Evolutionary conservation across 1,284 basidiomycete species (phyloP).

Genomic region (Schizopora paradoxa): DNA sequence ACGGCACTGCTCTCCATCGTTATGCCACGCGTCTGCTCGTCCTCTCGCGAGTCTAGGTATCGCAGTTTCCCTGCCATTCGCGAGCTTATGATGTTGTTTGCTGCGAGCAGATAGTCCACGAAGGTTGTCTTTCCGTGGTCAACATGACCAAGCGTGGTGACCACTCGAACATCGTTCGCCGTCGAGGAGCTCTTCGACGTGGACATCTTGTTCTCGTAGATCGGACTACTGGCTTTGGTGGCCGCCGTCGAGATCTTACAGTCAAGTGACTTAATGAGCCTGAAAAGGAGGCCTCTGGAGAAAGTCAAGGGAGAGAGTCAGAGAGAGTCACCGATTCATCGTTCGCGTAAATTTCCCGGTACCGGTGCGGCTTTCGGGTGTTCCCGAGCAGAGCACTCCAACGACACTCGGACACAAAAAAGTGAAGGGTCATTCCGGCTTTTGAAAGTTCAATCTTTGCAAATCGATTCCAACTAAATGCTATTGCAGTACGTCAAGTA

Average conservation of each 20-base stretch:
- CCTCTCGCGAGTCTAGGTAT: slow-evolving; percentile 93
- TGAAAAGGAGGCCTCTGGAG: no score
- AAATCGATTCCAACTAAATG: no score
- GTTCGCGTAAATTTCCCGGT: no score
- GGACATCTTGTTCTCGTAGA: no score
- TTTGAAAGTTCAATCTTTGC: no score
- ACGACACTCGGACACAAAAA: no score
- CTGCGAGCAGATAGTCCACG: slow-evolving; percentile 92
- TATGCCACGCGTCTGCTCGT: slow-evolving; percentile 97
- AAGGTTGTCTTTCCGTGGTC: slow-evolving; percentile 95
- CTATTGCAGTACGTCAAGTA: slow-evolving; percentile 30
- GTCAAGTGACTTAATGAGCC: no score
- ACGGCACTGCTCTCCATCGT: slow-evolving; percentile 99
- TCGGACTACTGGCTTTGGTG: no score
- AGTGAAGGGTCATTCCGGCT: no score
- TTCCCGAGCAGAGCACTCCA: not conserved
- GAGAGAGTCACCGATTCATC: no score
- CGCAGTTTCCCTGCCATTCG: slow-evolving; percentile 95
- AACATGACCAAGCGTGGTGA: slow-evolving; percentile 80
- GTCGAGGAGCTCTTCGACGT: slow-evolving; percentile 42
- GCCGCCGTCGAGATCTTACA: no score
- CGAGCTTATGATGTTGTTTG: slow-evolving; percentile 96
- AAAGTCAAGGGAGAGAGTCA: no score
- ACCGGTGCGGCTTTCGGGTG: not conserved
- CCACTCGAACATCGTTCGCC: slow-evolving; percentile 60